Base-by-base conservation (phyloP, 352 stramenopile genomes). In the Phytophthora europaea region DNA sequence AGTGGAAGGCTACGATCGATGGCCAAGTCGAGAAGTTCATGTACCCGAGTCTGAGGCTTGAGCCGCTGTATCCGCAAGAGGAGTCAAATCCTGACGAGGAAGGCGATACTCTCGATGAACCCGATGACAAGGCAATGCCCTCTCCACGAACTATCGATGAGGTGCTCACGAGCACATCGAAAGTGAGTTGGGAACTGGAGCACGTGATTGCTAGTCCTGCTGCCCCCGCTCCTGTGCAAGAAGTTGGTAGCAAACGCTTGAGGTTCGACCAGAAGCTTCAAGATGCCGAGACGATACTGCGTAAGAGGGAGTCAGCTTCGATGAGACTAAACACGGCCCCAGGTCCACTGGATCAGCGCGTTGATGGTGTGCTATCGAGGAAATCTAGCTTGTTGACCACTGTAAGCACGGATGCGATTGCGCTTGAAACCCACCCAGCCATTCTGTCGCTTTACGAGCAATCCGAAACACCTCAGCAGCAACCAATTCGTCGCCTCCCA, bases 1-100 rank as follows among this genome's bases (percentile, higher is more conserved):
- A 80, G 57, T 91, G 85, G 85, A 90, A 85, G 10, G 85, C 85
- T 12, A 75, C 80, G 0, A 82, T 93, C 34, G 76, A 86, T 4
- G 83, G 84, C 28, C 70, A 91, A 61, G 79, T 93, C 5, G 85
- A 91, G 38, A 85, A 84, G 58, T 91, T 93, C 76, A 91, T 93
- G 85, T 93, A 91, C 59, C 85, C 85, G 6, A 91, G 83, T 74
- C 67, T 93, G 26, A 75, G 82, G 0, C 73, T 93, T 18, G 85
- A 93, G 40, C 61, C 65, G 1, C 22, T 91, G 23, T 93, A 91
- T 45, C 28, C 70, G 4, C 62, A 72, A 18, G 40, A 64, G 3
- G 47, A 50, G 3, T 43, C 18, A 50, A 1, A 26, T 52, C 18
- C 57, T 22, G 40, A 70, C 34, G 34, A 36, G 28, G 47, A 57